phyloP scores from a whole-genome alignment of 306 rosid species.

The Malus sylvestris region DNA sequence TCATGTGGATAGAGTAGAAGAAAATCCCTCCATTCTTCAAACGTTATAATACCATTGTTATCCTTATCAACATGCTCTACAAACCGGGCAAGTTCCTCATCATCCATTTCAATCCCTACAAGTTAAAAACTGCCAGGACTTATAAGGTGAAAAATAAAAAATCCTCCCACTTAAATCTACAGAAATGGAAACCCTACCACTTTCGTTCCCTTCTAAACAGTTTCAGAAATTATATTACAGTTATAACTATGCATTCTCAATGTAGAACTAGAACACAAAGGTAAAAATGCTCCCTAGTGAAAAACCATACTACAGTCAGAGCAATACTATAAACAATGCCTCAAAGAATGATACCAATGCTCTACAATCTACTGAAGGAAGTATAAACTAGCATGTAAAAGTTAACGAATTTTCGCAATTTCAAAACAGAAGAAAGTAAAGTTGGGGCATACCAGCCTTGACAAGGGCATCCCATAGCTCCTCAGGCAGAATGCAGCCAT shows the following conservation, averaged over 20 bases:
- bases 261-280: background rate
- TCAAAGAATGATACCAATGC: background rate
- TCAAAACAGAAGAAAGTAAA: background rate
- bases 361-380: background rate
- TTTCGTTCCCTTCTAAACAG: background rate
- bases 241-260: background rate
- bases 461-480: constrained; percentile 97
- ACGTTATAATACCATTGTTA: constrained; percentile 85
- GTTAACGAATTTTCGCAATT: background rate
- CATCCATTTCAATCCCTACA: constrained; percentile 92
- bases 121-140: constrained; percentile 49
- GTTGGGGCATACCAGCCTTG: constrained; percentile 53
- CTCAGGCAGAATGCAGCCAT: constrained; percentile 83
- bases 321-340: background rate
- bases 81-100: constrained; percentile 86
- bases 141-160: constrained; percentile 51
- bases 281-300: background rate
- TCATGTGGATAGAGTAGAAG: constrained; percentile 90
- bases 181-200: background rate
- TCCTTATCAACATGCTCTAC: constrained; percentile 97
- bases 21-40: constrained; percentile 98
- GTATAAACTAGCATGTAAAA: background rate
- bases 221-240: background rate
- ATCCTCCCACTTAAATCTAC: background rate
- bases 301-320: background rate